phyloP scores from a whole-genome alignment of 179 eudicot species.

The Spinacia oleracea region DNA sequence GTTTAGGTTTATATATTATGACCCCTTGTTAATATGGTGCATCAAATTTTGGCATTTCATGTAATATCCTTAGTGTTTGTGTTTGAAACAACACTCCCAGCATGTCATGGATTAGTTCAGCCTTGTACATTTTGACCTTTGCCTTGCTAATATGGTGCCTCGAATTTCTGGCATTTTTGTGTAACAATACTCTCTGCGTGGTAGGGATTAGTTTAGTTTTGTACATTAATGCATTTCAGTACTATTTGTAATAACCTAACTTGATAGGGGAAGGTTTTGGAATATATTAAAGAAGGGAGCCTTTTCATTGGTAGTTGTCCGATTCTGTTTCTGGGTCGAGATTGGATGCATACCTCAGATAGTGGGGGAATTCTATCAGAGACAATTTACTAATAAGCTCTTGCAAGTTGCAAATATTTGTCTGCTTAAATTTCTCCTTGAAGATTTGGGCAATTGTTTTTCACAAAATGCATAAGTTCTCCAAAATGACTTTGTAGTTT shows the following conservation, averaged over 20 bases:
- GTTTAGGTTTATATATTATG: too few species aligned
- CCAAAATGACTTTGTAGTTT: not conserved
- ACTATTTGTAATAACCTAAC: too few species aligned
- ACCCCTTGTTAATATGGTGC: too few species aligned
- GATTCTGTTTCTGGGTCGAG: not conserved
- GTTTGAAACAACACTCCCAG: too few species aligned
- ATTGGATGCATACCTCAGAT: not conserved
- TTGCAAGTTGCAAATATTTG: not conserved
- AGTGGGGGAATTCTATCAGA: too few species aligned
- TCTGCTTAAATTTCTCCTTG: not conserved
- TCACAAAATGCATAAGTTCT: not conserved
- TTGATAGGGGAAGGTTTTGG: not conserved
- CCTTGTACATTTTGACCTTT: too few species aligned
- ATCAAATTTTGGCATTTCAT: too few species aligned
- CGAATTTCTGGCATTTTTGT: too few species aligned
- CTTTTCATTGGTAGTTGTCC: not conserved
- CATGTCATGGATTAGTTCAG: too few species aligned
- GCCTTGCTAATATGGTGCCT: too few species aligned
- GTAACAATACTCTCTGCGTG: not conserved
- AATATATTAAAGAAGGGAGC: not conserved
- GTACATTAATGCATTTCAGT: not conserved
- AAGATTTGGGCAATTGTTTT: not conserved
- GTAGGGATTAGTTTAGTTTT: not conserved
- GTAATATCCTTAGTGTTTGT: too few species aligned
- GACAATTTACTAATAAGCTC: not conserved